Evolutionary conservation across 2,329 filamentous ascomycete species (phyloP).

Genomic region (Samsoniella hepiali): DNA sequence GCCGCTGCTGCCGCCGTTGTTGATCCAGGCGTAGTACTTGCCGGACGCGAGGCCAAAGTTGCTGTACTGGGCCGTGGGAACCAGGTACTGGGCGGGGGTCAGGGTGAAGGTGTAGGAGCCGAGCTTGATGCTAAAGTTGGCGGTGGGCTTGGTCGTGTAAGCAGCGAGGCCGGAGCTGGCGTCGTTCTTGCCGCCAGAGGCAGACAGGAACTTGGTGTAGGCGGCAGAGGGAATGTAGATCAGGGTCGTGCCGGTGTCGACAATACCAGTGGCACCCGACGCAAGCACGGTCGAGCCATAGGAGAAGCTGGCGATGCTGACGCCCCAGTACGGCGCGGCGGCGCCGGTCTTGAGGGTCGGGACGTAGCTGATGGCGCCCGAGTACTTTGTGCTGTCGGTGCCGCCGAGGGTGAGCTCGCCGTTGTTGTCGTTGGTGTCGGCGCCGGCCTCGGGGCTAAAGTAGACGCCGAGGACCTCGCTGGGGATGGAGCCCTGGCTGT

Average conservation of each 20-base stretch:
- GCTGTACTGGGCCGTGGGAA: slow-evolving; percentile 27
- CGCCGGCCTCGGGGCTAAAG: slow-evolving; percentile 28
- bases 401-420: slow-evolving; percentile 27
- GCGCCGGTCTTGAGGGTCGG: slow-evolving; percentile 20
- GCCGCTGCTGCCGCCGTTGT: slow-evolving; percentile 26
- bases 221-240: slow-evolving; percentile 28
- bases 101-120: slow-evolving; percentile 28
- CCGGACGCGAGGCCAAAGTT: slow-evolving; percentile 24
- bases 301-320: slow-evolving; percentile 26
- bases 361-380: slow-evolving; percentile 24
- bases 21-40: slow-evolving; percentile 31
- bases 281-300: slow-evolving; percentile 24
- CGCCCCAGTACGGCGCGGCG: slow-evolving; percentile 25
- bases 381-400: slow-evolving; percentile 23
- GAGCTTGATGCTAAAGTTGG: slow-evolving; percentile 29
- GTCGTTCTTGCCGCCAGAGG: slow-evolving; percentile 27
- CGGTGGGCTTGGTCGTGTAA: slow-evolving; percentile 27
- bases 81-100: slow-evolving; percentile 28
- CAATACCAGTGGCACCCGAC: slow-evolving; percentile 23
- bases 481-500: slow-evolving; percentile 28
- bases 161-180: slow-evolving; percentile 26
- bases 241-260: slow-evolving; percentile 29
- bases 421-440: slow-evolving; percentile 25
- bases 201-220: slow-evolving; percentile 29
- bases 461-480: slow-evolving; percentile 29